These are phyloP conservation scores for Fusarium setosum DNA, from an alignment of 2,329 filamentous ascomycete species.

Conservation along the genomic window DNA sequence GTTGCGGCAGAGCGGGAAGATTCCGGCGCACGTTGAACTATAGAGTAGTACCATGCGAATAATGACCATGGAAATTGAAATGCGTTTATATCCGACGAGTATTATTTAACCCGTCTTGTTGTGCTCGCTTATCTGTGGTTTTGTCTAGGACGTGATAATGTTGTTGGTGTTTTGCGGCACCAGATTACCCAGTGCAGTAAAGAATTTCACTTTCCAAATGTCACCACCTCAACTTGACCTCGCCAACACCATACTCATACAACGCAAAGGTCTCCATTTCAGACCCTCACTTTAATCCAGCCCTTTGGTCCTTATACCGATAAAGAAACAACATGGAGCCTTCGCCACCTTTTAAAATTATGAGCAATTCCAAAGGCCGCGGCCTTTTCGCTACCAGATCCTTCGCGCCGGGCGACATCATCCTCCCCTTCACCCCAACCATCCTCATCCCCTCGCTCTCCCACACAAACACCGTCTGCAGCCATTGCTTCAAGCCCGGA, in stretches of 20 bases:
- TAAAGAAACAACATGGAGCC: conserved; percentile 22
- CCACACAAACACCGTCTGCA: conserved; percentile 57
- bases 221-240: neutral
- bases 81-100: neutral
- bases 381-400: conserved; percentile 55
- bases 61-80: neutral
- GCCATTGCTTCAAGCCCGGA: conserved; percentile 57
- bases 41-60: conserved; percentile 36
- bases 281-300: neutral
- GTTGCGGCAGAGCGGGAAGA: conserved; percentile 44
- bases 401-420: conserved; percentile 58
- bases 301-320: too few species aligned
- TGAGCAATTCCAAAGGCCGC: conserved; percentile 55
- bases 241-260: conserved; percentile 3
- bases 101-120: too few species aligned
- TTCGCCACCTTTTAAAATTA: conserved; percentile 40
- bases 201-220: conserved; percentile 25
- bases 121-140: neutral
- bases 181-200: conserved; percentile 11
- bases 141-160: neutral
- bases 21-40: conserved; percentile 46
- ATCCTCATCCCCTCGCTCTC: conserved; percentile 61
- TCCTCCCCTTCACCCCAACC: conserved; percentile 57
- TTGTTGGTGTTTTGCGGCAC: neutral
- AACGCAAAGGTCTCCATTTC: neutral